phyloP scores from a whole-genome alignment of 2,329 filamentous ascomycete genomes.

The Trichoderma citrinoviride region DNA sequence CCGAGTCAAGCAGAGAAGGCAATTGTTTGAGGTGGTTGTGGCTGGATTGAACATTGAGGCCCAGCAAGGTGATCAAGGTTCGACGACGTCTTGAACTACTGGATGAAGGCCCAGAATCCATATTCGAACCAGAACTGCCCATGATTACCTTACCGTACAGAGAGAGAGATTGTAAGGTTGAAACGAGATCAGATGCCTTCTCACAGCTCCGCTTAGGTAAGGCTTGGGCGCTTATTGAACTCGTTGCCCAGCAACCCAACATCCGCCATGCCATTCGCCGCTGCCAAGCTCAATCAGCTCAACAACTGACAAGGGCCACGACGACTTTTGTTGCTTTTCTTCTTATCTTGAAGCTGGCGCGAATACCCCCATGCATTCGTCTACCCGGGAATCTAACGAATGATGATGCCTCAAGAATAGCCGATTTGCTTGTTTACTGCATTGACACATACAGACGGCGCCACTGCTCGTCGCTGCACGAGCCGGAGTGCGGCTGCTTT shows the following conservation, averaged over 20 bases:
- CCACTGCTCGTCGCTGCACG: background rate
- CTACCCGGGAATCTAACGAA: background rate
- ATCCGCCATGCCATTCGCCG: background rate
- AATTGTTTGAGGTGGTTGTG: background rate
- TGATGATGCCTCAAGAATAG: background rate
- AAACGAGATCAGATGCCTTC: no score
- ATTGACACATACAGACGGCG: background rate
- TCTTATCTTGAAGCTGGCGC: background rate
- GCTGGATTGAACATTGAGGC: no score
- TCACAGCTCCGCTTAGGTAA: background rate
- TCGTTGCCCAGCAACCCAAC: slow-evolving; percentile 21
- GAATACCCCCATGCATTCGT: background rate
- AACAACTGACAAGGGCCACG: background rate
- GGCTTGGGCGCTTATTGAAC: slow-evolving; percentile 5
- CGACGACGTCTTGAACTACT: no score
- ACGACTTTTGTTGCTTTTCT: background rate
- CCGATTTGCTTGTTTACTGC: background rate
- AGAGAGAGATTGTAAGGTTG: no score
- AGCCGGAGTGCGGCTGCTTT: background rate
- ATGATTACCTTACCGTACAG: no score
- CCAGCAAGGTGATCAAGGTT: no score
- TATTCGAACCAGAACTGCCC: no score
- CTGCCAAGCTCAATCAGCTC: background rate
- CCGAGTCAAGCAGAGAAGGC: background rate
- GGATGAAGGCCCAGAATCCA: no score